Conservation (phyloP, 2,329 filamentous ascomycete species). For the Dactylonectria macrodidyma region DNA sequence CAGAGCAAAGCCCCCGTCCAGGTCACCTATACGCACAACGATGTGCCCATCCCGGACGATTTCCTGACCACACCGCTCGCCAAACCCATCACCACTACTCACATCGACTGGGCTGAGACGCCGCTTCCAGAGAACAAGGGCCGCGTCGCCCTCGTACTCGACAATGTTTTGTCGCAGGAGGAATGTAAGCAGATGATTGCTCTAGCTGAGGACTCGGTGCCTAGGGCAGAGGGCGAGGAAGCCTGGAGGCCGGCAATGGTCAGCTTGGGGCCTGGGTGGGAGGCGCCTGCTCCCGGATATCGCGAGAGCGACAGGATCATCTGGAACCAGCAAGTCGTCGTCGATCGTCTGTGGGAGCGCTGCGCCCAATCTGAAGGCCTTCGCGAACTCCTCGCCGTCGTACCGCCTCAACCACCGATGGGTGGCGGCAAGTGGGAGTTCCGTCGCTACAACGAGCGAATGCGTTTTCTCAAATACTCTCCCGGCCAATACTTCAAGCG, state of each 20-base stretch:
- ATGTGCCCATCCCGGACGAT: constrained; percentile 55
- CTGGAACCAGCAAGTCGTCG: constrained; percentile 76
- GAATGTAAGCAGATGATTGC: constrained; percentile 73
- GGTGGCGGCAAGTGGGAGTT: constrained; percentile 58
- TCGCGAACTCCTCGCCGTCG: constrained; percentile 54
- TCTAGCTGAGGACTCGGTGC: constrained; percentile 68
- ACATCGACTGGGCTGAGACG: constrained; percentile 67
- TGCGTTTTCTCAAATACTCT: constrained; percentile 83
- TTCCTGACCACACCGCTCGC: constrained; percentile 62
- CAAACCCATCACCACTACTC: constrained; percentile 56
- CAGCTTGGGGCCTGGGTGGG: constrained; percentile 73
- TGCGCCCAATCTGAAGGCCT: constrained; percentile 62
- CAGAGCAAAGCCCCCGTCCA: constrained; percentile 16
- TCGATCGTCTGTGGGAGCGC: constrained; percentile 74
- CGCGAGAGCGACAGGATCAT: constrained; percentile 84
- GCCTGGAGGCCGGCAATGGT: constrained; percentile 80
- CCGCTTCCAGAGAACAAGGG: constrained; percentile 66
- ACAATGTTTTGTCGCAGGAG: constrained; percentile 66
- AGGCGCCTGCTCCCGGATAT: constrained; percentile 67
- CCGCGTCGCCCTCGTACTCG: constrained; percentile 71
- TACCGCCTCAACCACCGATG: constrained; percentile 48
- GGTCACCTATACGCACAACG: constrained; percentile 49
- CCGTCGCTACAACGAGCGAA: constrained; percentile 75
- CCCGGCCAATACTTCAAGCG: constrained; percentile 80
- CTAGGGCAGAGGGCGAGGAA: constrained; percentile 40